Conservation (phyloP, 305 asterid genomes). For the Fraxinus ornus region DNA sequence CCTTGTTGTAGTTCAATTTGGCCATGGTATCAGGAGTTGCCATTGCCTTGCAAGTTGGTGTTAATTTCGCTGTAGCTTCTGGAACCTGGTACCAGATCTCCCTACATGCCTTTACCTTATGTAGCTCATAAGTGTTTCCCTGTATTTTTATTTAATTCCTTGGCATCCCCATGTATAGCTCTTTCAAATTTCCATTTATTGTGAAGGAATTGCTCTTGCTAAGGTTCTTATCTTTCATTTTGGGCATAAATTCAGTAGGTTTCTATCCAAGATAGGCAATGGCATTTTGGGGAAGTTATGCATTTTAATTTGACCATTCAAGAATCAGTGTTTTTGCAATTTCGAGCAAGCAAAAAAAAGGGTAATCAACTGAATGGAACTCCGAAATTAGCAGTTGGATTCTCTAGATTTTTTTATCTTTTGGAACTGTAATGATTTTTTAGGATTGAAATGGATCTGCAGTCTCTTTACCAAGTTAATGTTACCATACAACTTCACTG, state of each 20-base stretch:
- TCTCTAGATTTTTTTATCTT: not conserved
- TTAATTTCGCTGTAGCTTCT: not conserved
- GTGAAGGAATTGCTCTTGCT: not conserved
- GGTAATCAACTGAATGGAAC: not conserved
- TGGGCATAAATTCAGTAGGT: not conserved
- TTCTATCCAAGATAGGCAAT: not conserved
- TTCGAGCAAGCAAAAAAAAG: not conserved
- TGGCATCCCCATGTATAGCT: not conserved
- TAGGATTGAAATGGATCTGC: not conserved
- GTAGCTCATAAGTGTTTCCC: not conserved
- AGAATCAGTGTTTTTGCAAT: not conserved
- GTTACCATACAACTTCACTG: not conserved
- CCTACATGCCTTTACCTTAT: not conserved
- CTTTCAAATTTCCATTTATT: not conserved
- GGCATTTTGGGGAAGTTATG: not conserved
- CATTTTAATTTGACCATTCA: not conserved
- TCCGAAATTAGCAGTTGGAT: not conserved
- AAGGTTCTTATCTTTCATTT: not conserved
- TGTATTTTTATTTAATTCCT: not conserved
- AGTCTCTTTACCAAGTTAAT: not conserved
- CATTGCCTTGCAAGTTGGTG: not conserved
- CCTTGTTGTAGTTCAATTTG: not conserved
- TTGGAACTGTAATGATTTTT: not conserved
- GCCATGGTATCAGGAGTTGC: not conserved
- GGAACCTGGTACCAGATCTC: not conserved